phyloP scores from a whole-genome alignment of 78 protist species.

The Dictyostelium capitatum region DNA sequence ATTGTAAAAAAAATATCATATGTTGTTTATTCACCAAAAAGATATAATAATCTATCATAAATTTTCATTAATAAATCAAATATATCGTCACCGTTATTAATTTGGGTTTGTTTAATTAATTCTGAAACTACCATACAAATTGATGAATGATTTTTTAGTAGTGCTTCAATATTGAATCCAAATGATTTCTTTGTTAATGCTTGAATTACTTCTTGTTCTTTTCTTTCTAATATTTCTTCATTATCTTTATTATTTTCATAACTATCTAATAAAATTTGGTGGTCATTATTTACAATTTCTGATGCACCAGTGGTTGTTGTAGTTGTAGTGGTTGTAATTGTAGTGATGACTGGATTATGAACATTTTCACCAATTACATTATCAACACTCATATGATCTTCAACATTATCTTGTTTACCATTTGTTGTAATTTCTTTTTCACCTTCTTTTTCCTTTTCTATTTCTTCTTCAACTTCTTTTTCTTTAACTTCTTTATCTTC shows the following conservation, averaged over 20 bases:
- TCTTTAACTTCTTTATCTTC: neutral
- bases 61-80: neutral
- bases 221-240: neutral
- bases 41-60: neutral
- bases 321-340: too few relatives aligned
- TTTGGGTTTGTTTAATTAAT: neutral
- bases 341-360: too few relatives aligned
- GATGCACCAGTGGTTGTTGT: too few relatives aligned
- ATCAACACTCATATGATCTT: neutral
- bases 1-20: neutral
- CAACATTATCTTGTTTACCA: neutral
- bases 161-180: conserved; percentile 9
- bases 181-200: neutral
- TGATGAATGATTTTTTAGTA: conserved; percentile 9
- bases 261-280: neutral
- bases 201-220: neutral
- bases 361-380: neutral
- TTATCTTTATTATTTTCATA: neutral
- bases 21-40: neutral
- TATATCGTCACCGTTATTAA: neutral
- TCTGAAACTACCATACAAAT: conserved; percentile 8
- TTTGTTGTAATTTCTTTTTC: neutral
- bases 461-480: neutral
- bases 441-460: neutral
- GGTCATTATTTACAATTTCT: neutral